Conservation (phyloP, 2,329 filamentous ascomycete genomes). For the Diplodia sapinea region DNA sequence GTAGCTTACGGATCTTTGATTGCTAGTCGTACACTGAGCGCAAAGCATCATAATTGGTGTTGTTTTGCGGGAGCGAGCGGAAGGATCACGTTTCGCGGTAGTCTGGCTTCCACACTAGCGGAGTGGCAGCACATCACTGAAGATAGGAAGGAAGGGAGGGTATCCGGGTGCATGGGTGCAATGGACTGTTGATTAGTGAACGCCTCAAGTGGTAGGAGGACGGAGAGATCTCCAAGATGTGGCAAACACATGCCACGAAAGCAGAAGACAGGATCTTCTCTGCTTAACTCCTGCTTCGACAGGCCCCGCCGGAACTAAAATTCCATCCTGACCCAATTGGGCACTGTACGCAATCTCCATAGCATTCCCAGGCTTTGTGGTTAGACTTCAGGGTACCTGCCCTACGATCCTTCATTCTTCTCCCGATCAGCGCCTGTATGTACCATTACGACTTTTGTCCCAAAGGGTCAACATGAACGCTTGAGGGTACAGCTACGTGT, state of each 20-base stretch:
- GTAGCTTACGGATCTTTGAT: not conserved
- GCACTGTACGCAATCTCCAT: not conserved
- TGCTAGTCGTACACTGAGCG: not conserved
- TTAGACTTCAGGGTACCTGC: not conserved
- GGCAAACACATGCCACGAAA: not conserved
- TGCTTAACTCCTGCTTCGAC: not conserved
- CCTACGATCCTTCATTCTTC: not conserved
- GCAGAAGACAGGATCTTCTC: not conserved
- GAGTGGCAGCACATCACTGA: not conserved
- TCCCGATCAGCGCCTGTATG: not conserved
- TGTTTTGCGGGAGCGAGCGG: slow-evolving; percentile 11
- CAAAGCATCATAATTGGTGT: not conserved
- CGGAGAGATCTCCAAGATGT: not conserved
- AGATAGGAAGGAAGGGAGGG: not conserved
- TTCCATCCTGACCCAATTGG: not conserved
- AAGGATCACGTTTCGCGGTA: not conserved
- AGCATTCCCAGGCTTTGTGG: not conserved
- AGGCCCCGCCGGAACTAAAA: not conserved
- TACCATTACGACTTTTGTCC: too few species aligned
- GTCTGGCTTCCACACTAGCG: not conserved
- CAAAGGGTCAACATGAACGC: too few species aligned
- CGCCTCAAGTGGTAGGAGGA: not conserved
- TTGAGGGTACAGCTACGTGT: too few species aligned
- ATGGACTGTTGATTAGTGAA: not conserved
- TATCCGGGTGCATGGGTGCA: not conserved